Conservation (phyloP, 345 rosid genomes). For the Murraya paniculata region DNA sequence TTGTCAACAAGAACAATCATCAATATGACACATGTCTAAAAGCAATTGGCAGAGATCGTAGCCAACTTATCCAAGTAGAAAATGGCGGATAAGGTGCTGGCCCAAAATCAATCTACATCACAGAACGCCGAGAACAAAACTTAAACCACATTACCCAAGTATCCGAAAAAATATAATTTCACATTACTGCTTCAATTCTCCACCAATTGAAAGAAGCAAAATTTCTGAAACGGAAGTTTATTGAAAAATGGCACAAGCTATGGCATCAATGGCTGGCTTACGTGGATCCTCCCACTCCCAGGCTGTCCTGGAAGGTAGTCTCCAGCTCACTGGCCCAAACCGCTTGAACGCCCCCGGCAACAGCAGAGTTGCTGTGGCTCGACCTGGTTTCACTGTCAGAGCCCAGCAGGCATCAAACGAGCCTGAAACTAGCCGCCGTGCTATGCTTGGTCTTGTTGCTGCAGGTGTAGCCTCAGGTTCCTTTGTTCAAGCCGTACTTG, state of each 20-base stretch:
- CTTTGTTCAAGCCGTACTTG: conserved; percentile 71
- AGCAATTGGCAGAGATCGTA: conserved; percentile 34
- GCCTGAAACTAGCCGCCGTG: conserved; percentile 71
- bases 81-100: conserved; percentile 44
- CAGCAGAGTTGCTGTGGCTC: conserved; percentile 27
- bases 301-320: conserved; percentile 66
- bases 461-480: conserved; percentile 68
- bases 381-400: conserved; percentile 48
- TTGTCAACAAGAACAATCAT: conserved; percentile 13
- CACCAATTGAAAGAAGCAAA: not conserved
- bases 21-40: conserved; percentile 10
- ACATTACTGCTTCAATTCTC: conserved; percentile 4
- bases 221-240: not conserved
- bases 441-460: conserved; percentile 69
- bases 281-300: conserved; percentile 67
- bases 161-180: conserved; percentile 34
- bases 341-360: conserved; percentile 31
- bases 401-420: conserved; percentile 51
- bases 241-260: conserved; percentile 51
- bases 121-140: conserved; percentile 24
- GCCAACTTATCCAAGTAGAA: conserved; percentile 52
- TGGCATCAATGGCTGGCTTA: conserved; percentile 78
- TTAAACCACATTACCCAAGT: not conserved
- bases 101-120: conserved; percentile 43
- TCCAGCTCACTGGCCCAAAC: conserved; percentile 52